A percentile compares a stretch with the other conserved stretches of the same genome.
Conservation (phyloP, 352 stramenopile species). For the Globisporangium nodosum region DNA sequence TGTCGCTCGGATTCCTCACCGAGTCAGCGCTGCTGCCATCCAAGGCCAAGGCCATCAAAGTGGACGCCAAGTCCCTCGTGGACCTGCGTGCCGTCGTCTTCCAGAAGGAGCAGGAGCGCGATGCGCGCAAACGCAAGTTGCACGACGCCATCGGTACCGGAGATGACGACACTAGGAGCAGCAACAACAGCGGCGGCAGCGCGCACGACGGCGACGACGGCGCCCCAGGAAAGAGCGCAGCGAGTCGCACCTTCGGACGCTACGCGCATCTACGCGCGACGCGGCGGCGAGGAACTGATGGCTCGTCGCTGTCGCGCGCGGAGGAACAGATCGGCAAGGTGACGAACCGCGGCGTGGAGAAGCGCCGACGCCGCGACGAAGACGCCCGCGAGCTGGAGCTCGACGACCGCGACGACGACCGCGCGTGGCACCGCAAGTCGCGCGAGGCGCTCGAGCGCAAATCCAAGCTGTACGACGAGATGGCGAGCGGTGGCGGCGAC, state of each 20-base stretch:
- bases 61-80: slow-evolving; percentile 80
- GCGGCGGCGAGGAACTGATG: slow-evolving; percentile 17
- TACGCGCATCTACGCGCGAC: slow-evolving; percentile 46
- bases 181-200: too few relatives aligned
- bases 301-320: slow-evolving; percentile 3
- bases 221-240: too few relatives aligned
- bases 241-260: slow-evolving; percentile 20
- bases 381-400: slow-evolving; percentile 33
- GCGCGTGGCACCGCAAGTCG: slow-evolving; percentile 51
- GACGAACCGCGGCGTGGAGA: slow-evolving; percentile 56
- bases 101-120: slow-evolving; percentile 75
- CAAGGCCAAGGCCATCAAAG: slow-evolving; percentile 86
- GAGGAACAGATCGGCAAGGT: slow-evolving; percentile 19
- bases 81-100: slow-evolving; percentile 82
- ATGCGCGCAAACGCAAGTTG: slow-evolving; percentile 43
- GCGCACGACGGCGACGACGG: slow-evolving; percentile 3
- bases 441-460: slow-evolving; percentile 61
- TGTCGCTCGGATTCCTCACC: slow-evolving; percentile 91
- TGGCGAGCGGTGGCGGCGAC: slow-evolving; percentile 25
- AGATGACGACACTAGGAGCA: slow-evolving; percentile 8
- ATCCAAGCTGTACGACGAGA: slow-evolving; percentile 68
- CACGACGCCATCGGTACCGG: slow-evolving; percentile 12
- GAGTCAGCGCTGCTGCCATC: slow-evolving; percentile 89
- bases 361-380: slow-evolving; percentile 46
- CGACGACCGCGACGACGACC: slow-evolving; percentile 50